Percentiles rank a stretch among this genome's conserved stretches.
phyloP scores from a whole-genome alignment of 2,329 filamentous ascomycete species.

The Exophiala oligosperma region DNA sequence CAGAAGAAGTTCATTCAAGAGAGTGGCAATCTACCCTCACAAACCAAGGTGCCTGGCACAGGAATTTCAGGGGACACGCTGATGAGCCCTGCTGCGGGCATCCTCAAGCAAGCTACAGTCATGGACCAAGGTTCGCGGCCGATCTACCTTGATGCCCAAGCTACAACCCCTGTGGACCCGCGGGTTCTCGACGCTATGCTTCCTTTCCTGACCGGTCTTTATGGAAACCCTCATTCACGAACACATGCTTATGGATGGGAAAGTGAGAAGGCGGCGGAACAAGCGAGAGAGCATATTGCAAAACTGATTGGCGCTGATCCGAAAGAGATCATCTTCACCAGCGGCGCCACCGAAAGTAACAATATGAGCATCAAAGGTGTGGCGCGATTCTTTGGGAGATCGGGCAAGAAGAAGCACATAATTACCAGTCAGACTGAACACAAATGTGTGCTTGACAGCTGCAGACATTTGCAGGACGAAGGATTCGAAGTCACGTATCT shows the following conservation, averaged over 20 bases:
- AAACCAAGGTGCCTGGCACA: conserved; percentile 62
- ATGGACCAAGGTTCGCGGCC: conserved; percentile 91
- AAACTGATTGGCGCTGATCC: conserved; percentile 87
- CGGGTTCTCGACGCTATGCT: conserved; percentile 96
- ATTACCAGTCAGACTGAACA: conserved; percentile 98
- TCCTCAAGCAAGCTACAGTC: conserved; percentile 86
- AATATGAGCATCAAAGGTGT: conserved; percentile 99
- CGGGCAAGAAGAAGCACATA: conserved; percentile 97
- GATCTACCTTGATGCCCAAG: conserved; percentile 98
- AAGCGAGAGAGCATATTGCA: conserved; percentile 80
- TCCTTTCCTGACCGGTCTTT: conserved; percentile 87
- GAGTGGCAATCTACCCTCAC: conserved; percentile 54
- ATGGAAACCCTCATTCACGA: conserved; percentile 94
- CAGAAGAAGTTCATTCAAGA: conserved; percentile 72
- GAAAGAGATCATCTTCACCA: conserved; percentile 99
- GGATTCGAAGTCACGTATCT: conserved; percentile 97
- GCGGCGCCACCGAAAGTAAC: conserved; percentile 96
- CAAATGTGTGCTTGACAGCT: conserved; percentile 98
- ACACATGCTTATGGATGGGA: conserved; percentile 99
- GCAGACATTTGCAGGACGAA: conserved; percentile 93
- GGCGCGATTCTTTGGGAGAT: conserved; percentile 87
- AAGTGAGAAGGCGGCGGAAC: conserved; percentile 89
- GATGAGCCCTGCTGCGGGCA: conserved; percentile 77
- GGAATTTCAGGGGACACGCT: conserved; percentile 63
- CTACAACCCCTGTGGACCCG: conserved; percentile 92